Evolutionary conservation across 305 asterid species (phyloP).

Genomic region (Fraxinus ornus): DNA sequence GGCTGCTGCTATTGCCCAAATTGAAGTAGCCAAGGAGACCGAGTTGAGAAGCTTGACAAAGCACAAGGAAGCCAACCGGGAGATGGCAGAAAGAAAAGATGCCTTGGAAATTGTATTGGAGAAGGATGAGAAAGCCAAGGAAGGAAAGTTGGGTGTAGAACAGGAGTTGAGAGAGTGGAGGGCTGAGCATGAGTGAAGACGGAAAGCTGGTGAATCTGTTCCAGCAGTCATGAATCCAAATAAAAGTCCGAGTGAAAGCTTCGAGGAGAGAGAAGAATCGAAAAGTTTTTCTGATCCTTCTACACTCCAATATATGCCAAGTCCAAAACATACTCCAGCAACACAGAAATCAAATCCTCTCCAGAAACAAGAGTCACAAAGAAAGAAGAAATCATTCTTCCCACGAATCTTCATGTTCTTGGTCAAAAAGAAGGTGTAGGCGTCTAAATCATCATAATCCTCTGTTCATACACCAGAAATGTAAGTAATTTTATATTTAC

Average conservation of each 20-base stretch:
- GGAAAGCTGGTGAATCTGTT: slow-evolving; percentile 44
- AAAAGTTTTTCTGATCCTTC: slow-evolving; percentile 34
- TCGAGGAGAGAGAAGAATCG: slow-evolving; percentile 40
- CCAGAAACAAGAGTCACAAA: slow-evolving; percentile 37
- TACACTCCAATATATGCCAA: slow-evolving; percentile 34
- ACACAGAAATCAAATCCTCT: slow-evolving; percentile 43
- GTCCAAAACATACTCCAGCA: slow-evolving; percentile 40
- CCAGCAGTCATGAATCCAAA: slow-evolving; percentile 4
- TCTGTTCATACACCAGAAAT: not conserved
- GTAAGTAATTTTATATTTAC: not conserved
- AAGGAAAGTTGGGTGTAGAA: slow-evolving; percentile 70
- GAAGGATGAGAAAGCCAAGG: slow-evolving; percentile 64
- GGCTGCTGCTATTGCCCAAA: slow-evolving; percentile 53
- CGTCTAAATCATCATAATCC: slow-evolving; percentile 33
- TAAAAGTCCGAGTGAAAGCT: slow-evolving; percentile 39
- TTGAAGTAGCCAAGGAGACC: slow-evolving; percentile 73
- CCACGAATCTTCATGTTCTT: slow-evolving; percentile 74
- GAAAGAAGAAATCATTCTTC: slow-evolving; percentile 70
- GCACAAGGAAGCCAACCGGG: slow-evolving; percentile 59
- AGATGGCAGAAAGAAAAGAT: slow-evolving; percentile 45
- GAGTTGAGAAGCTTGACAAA: slow-evolving; percentile 52
- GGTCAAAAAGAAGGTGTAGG: slow-evolving; percentile 47
- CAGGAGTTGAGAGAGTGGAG: slow-evolving; percentile 78
- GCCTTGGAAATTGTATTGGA: slow-evolving; percentile 53
- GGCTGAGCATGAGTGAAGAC: slow-evolving; percentile 59